Conservation (phyloP, 2,329 filamentous ascomycete genomes). For the Xylaria sp. region DNA sequence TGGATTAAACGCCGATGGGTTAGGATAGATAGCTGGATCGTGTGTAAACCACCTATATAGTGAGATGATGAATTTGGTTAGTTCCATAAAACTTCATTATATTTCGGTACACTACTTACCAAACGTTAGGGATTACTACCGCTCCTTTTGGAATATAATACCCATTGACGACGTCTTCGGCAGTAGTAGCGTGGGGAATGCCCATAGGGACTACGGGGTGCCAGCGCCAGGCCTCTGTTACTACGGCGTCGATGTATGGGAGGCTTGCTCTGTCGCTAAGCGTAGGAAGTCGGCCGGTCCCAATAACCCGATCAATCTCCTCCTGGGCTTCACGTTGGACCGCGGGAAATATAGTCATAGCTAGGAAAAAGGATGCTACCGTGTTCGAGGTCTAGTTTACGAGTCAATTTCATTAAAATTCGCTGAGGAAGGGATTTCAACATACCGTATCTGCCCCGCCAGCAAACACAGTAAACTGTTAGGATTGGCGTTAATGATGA, state of each 20-base stretch:
- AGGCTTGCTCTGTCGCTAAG: conserved; percentile 42
- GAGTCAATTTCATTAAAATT: not conserved
- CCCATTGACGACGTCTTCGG: too few relatives aligned
- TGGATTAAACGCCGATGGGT: too few relatives aligned
- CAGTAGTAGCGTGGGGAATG: too few relatives aligned
- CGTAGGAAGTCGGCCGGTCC: conserved; percentile 45
- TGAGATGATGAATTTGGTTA: too few relatives aligned
- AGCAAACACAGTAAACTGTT: conserved; percentile 36
- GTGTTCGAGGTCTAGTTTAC: conserved; percentile 54
- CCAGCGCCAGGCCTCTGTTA: conserved; percentile 40
- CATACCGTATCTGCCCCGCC: conserved; percentile 46
- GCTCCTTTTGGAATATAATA: too few relatives aligned
- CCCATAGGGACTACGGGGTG: too few relatives aligned
- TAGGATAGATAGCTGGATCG: too few relatives aligned
- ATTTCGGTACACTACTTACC: too few relatives aligned
- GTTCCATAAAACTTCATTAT: too few relatives aligned
- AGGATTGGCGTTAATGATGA: not conserved
- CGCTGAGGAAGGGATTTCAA: not conserved
- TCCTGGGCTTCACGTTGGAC: conserved; percentile 54
- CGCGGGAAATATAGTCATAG: conserved; percentile 60
- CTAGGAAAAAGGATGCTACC: conserved; percentile 57
- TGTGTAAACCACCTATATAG: too few relatives aligned
- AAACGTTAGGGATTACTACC: too few relatives aligned
- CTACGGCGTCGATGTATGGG: conserved; percentile 43
- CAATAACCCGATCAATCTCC: conserved; percentile 47